phyloP scores from a whole-genome alignment of 2,329 filamentous ascomycete species.

The Monilinia laxa region DNA sequence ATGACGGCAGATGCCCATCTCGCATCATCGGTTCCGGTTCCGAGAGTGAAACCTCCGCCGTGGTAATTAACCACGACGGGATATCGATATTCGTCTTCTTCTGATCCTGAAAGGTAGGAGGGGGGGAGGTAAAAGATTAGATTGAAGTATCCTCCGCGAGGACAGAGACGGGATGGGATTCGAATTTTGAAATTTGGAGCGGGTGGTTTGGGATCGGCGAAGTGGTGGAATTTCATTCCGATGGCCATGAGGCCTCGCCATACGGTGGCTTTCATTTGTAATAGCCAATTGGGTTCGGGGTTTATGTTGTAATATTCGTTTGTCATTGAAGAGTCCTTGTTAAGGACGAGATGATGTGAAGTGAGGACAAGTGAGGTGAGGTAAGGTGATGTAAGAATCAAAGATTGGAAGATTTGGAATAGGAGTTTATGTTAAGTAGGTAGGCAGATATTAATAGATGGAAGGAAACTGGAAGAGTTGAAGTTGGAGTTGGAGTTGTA shows the following conservation, averaged over 20 bases:
- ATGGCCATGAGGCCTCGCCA: slow-evolving; percentile 41
- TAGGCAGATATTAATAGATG: no score
- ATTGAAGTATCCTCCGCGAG: slow-evolving; percentile 39
- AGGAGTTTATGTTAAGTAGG: no score
- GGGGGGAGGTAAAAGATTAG: slow-evolving; percentile 47
- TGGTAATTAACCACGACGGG: slow-evolving; percentile 66
- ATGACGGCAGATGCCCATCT: slow-evolving; percentile 58
- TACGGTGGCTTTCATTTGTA: slow-evolving; percentile 39
- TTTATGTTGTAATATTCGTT: slow-evolving; percentile 1
- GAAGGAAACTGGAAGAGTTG: not conserved
- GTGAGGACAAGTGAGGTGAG: no score
- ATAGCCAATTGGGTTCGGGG: slow-evolving; percentile 22
- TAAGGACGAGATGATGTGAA: not conserved
- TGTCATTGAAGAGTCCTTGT: slow-evolving; percentile 11
- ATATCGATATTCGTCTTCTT: slow-evolving; percentile 35
- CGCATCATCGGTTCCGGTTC: slow-evolving; percentile 61
- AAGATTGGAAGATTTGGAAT: not conserved
- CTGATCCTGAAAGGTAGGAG: slow-evolving; percentile 40
- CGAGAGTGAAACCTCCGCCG: slow-evolving; percentile 65
- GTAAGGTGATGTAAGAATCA: no score
- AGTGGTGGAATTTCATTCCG: slow-evolving; percentile 41
- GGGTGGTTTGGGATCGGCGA: slow-evolving; percentile 38
- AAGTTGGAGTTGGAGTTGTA: not conserved
- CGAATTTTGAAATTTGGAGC: slow-evolving; percentile 39
- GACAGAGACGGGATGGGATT: slow-evolving; percentile 38